A percentile compares a stretch with the other conserved stretches of the same genome.
These are phyloP conservation scores for Beta vulgaris DNA, from an alignment of 148 eudicot species.

Conservation along the genomic window DNA sequence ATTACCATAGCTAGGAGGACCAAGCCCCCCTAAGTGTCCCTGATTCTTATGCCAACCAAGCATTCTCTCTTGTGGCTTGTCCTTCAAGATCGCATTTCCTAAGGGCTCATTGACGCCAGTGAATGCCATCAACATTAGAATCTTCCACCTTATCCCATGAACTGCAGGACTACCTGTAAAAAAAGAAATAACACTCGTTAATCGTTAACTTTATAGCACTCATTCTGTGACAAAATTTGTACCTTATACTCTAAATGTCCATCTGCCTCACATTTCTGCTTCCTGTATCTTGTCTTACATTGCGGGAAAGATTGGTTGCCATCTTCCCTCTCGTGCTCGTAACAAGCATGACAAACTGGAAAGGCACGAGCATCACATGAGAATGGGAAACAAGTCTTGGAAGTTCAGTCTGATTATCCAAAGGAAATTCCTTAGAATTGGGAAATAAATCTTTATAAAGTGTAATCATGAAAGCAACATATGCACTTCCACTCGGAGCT, in stretches of 20 bases:
- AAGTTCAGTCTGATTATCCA: too few species aligned
- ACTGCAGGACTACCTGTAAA: conserved; percentile 38
- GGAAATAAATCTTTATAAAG: too few species aligned
- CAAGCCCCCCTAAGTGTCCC: conserved; percentile 35
- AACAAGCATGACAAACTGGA: conserved; percentile 75
- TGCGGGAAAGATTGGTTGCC: conserved; percentile 74
- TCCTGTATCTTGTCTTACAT: conserved; percentile 76
- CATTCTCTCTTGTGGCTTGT: conserved; percentile 31
- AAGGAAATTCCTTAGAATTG: too few species aligned
- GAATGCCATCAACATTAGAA: conserved; percentile 38
- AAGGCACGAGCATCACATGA: conserved; percentile 62
- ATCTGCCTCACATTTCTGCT: conserved; percentile 48
- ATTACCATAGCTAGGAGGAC: conserved; percentile 37
- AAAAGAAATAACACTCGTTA: conserved; percentile 7
- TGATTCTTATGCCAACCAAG: conserved; percentile 43
- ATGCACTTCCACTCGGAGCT: too few species aligned
- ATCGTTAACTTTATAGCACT: not conserved
- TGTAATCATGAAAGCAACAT: too few species aligned
- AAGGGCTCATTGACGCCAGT: conserved; percentile 33
- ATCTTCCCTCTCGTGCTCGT: conserved; percentile 71
- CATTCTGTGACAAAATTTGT: not conserved
- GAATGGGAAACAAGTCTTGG: too few species aligned
- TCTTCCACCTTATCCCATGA: conserved; percentile 40
- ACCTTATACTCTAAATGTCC: not conserved
- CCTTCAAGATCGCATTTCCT: conserved; percentile 24